phyloP scores from a whole-genome alignment of 2,329 filamentous ascomycete genomes.

The Fusarium mexicanum region DNA sequence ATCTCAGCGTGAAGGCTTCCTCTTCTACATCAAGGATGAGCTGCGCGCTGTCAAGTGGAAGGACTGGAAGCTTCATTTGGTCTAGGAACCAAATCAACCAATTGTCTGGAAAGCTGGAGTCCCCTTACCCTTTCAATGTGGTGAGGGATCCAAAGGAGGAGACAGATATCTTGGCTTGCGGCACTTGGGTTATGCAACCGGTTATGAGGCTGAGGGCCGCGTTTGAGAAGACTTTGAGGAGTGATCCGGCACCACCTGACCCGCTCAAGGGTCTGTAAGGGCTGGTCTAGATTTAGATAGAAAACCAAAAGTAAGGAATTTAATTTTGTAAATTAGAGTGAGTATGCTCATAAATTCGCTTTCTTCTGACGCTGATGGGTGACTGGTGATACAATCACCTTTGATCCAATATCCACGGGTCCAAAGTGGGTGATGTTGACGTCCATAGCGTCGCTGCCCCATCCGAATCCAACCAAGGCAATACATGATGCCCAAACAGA shows the following conservation, averaged over 20 bases:
- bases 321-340: not conserved
- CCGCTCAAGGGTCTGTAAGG: slow-evolving; percentile 40
- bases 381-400: not conserved
- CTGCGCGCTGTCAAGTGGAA: slow-evolving; percentile 48
- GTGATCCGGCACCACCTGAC: slow-evolving; percentile 46
- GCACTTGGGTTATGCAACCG: slow-evolving; percentile 49
- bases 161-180: slow-evolving; percentile 43
- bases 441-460: not conserved
- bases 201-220: slow-evolving; percentile 39
- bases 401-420: slow-evolving; percentile 8
- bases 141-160: slow-evolving; percentile 49
- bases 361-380: too few relatives aligned
- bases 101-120: slow-evolving; percentile 44
- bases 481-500: not conserved
- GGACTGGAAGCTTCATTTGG: slow-evolving; percentile 49
- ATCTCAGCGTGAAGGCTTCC: slow-evolving; percentile 40
- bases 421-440: not conserved
- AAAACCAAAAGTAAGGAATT: rapidly evolving
- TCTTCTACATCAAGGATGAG: slow-evolving; percentile 50
- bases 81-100: slow-evolving; percentile 51
- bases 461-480: slow-evolving; percentile 8
- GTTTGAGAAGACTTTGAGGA: slow-evolving; percentile 44
- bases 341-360: too few relatives aligned
- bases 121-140: slow-evolving; percentile 47
- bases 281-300: not conserved